Base-by-base conservation (phyloP, 2,329 filamentous ascomycete species). In the Trichoderma asperellum region DNA sequence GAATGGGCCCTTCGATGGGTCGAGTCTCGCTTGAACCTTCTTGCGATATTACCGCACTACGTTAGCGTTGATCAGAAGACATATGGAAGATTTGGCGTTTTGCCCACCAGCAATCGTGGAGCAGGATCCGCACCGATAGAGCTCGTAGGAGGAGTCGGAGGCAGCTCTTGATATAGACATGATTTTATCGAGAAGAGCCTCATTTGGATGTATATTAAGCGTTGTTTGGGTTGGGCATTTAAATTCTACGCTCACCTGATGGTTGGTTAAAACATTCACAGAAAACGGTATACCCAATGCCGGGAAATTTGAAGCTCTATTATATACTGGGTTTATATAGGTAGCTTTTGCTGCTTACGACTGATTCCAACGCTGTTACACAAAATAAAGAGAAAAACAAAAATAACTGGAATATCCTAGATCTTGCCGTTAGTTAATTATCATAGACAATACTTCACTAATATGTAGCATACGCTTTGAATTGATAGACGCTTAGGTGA, bases 21-120 rank as follows among this genome's bases (percentile, higher is more conserved):
- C 68, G 96, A 99, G 81, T 88, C 88, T 21, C 96, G 95, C 78
- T 82, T 98, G 70, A 96, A 97, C 76, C 85, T 98, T 11, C 84
- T 97, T 27, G 92, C 89, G 24, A 86, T 93, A 70, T 81, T 98
- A 32, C 95, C 95, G 56, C 93, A 97, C 80, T 98, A 97, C 76
- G 91, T 98, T 59, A 96, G 92, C 68, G 90, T 97, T 18, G 95
- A 98, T 76, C 94, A 97, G 80, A 97, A 97, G 85, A 97, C 93
- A 6, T 97, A 95, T 76, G 95, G 95, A 8, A 87, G 95, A 65
- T 97, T 97, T 75, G 95, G 95, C 2, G 92, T 97, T 16, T 83
- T 98, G 68, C 95, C 94, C 2, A 86, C 88, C 1, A 83, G 75
- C 52, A 77, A 79, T 67, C 77, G 80, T 21, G 75, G 79, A 43